Percentiles rank a stretch among this genome's conserved stretches.
These are phyloP conservation scores for Cocos nucifera DNA, from an alignment of 176 grass and related monocot genomes.

Conservation along the genomic window DNA sequence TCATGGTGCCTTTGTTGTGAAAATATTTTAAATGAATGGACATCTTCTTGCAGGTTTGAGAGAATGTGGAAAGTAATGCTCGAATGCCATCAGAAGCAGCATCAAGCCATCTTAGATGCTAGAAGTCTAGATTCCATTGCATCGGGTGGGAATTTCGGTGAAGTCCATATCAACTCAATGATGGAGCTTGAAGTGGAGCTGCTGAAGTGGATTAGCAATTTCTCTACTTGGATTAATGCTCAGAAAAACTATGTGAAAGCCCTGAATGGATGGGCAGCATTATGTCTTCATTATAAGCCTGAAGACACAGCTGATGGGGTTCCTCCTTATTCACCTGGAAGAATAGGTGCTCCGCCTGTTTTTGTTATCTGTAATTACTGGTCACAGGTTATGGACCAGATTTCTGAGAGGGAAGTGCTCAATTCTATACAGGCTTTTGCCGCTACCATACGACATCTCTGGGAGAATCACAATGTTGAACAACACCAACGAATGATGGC, in stretches of 20 bases:
- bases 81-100: conserved; percentile 54
- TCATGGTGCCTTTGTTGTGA: no score
- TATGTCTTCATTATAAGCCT: conserved; percentile 52
- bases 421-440: conserved; percentile 31
- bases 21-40: neutral
- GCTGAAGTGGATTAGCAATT: conserved; percentile 79
- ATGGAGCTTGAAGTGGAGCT: conserved; percentile 73
- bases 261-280: conserved; percentile 71
- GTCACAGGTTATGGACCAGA: conserved; percentile 64
- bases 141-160: conserved; percentile 23
- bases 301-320: conserved; percentile 39
- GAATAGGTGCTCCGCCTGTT: conserved; percentile 58
- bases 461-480: conserved; percentile 49
- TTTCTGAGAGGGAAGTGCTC: conserved; percentile 63
- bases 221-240: conserved; percentile 64
- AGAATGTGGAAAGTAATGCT: conserved; percentile 82
- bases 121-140: conserved; percentile 39
- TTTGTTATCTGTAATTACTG: conserved; percentile 77
- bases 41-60: conserved; percentile 44
- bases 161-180: conserved; percentile 7
- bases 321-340: conserved; percentile 40
- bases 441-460: conserved; percentile 33
- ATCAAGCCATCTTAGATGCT: conserved; percentile 44
- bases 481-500: conserved; percentile 31
- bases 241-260: conserved; percentile 70